Evolutionary conservation across 352 stramenopile genomes (phyloP), one percentile per base, ranked within the genome.

Genomic region (Globisporangium uncinulatum): DNA sequence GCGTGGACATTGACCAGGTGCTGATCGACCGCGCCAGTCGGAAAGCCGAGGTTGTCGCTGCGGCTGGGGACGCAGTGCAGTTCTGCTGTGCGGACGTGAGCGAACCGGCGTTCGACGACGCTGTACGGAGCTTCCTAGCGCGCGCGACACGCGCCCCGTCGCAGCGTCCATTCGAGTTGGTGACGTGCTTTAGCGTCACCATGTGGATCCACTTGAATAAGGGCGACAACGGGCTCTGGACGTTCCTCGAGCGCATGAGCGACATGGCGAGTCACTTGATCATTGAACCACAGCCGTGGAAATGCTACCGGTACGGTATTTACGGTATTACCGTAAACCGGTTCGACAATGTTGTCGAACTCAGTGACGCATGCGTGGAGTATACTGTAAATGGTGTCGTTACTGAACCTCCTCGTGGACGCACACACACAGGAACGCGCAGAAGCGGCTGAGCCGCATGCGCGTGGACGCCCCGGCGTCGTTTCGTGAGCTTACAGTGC

Each of bases 131-230:
- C 1, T 86, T 88, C 37, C 57, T 84, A 44, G 63, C 76, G 34
- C 37, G 63, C 14, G 70, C 74, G n/a, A 73, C 73, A 54, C 69
- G 66, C n/a, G 51, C 64, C n/a, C 59, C 61, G 46, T 46, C 53
- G 4, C 54, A 74, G 48, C 60, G 63, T n/a, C 74, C 69, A 49
- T 92, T 92, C 53, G 69, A 86, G 55, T 64, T 94, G 3, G 63
- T 92, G 44, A 89, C 82, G 56, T 84, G 79, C 59, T 94, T 92
- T 49, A 92, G 84, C 44, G 76, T 94, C 48, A 92, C 83, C 10
- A 94, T 94, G 84, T 94, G 84, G 84, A 92, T 94, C 56, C 84
- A 94, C 54, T 54, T 94, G 29, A 92, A 94, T 56, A 76, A 94
- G 56, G 82, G 84, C 56, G 84, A 94, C 59, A 79, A 90, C 29